A percentile compares a stretch with the other conserved stretches of the same genome.
phyloP scores from a whole-genome alignment of 345 rosid species.

The Populus ilicifolia region DNA sequence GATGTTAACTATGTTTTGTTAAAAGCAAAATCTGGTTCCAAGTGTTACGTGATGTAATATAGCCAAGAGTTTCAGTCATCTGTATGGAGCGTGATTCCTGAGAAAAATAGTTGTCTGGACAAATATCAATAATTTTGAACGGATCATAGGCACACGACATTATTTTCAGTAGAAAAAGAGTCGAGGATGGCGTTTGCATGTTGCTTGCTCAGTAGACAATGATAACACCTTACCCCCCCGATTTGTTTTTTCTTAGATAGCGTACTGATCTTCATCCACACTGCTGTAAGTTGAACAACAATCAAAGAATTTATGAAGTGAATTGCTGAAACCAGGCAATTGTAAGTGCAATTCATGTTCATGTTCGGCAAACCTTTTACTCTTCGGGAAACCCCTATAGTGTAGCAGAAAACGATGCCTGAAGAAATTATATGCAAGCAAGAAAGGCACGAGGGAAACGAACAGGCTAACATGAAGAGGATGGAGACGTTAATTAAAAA shows the following conservation, averaged over 20 bases:
- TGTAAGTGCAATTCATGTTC: neutral
- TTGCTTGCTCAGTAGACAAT: neutral
- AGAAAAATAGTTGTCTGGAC: neutral
- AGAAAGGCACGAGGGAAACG: too few relatives aligned
- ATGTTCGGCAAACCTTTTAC: neutral
- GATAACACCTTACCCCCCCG: neutral
- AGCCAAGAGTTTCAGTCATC: neutral
- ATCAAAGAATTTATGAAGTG: neutral
- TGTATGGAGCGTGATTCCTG: neutral
- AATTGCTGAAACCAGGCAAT: neutral
- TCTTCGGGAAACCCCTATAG: too few relatives aligned
- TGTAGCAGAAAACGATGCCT: too few relatives aligned
- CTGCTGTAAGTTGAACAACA: neutral
- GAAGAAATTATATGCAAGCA: too few relatives aligned
- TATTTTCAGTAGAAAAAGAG: neutral
- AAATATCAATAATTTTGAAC: neutral
- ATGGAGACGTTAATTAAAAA: too few relatives aligned
- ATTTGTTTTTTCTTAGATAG: neutral
- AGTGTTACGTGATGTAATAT: neutral
- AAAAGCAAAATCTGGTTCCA: neutral
- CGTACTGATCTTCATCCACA: neutral
- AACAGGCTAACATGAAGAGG: too few relatives aligned
- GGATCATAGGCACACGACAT: neutral
- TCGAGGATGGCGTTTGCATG: neutral
- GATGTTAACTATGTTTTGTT: neutral